These are phyloP conservation scores for Starmerella riodocensis DNA, from an alignment of 805 yeast species.

Conservation along the genomic window DNA sequence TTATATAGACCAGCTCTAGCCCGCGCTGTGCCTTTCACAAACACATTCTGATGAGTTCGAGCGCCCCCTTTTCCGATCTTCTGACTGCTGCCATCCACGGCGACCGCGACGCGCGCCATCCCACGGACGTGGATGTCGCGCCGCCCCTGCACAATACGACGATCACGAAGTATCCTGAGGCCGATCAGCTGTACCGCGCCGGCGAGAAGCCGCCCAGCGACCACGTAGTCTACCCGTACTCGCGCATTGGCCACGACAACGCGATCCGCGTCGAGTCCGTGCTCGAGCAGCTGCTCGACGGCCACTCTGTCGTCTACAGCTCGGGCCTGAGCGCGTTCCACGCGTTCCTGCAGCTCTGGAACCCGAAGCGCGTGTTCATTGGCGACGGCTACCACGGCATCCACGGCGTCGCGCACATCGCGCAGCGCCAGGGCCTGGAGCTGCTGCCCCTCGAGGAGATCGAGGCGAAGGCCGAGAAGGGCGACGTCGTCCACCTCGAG, in stretches of 20 bases:
- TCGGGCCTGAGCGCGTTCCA: constrained; percentile 74
- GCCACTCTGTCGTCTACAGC: constrained; percentile 54
- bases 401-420: constrained; percentile 52
- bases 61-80: not conserved
- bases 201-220: constrained; percentile 22
- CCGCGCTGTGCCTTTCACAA: too few relatives aligned
- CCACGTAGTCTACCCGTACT: constrained; percentile 37
- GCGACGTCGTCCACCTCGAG: constrained; percentile 55
- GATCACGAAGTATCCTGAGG: constrained; percentile 59
- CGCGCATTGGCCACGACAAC: constrained; percentile 66
- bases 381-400: constrained; percentile 81
- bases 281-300: constrained; percentile 45
- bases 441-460: constrained; percentile 23
- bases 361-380: constrained; percentile 62
- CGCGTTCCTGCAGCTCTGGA: constrained; percentile 54
- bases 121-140: constrained; percentile 30
- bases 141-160: constrained; percentile 77
- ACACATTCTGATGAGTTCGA: not conserved
- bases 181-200: constrained; percentile 38
- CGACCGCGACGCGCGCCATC: constrained; percentile 38
- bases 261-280: constrained; percentile 53
- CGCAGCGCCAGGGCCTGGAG: constrained; percentile 43
- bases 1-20: too few relatives aligned
- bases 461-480: constrained; percentile 40
- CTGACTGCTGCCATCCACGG: constrained; percentile 42